Evolutionary conservation across 2,329 filamentous ascomycete species (phyloP).

Genomic region (Fusarium longipes): DNA sequence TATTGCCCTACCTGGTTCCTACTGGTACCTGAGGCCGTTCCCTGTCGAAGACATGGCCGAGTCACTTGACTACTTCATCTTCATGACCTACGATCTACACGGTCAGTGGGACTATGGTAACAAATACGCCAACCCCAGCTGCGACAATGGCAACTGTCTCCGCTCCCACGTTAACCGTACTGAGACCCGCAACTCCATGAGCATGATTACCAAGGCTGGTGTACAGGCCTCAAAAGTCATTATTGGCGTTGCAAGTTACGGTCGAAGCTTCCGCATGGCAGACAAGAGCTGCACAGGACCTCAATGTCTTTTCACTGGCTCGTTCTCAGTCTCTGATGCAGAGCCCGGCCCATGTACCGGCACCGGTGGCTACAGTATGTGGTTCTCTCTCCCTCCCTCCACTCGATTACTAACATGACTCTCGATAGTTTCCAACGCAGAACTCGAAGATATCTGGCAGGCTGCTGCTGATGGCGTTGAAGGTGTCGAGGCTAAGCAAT

Average conservation of each 20-base stretch:
- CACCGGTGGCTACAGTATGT: conserved; percentile 45
- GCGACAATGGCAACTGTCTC: conserved; percentile 49
- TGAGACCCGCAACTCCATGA: conserved; percentile 49
- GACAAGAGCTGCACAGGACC: conserved; percentile 43
- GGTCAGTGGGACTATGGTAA: conserved; percentile 51
- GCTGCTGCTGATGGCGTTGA: fast-evolving
- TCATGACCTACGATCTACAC: conserved; percentile 53
- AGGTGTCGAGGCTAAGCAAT: background rate
- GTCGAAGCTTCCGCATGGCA: conserved; percentile 50
- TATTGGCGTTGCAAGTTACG: conserved; percentile 50
- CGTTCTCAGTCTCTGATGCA: background rate
- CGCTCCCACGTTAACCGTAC: conserved; percentile 52
- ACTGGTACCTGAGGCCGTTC: conserved; percentile 51
- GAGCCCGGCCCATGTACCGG: conserved; percentile 20
- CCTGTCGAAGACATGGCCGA: conserved; percentile 45
- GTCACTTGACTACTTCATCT: conserved; percentile 51
- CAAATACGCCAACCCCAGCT: conserved; percentile 39
- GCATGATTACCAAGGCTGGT: conserved; percentile 52
- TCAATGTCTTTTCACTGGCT: conserved; percentile 44
- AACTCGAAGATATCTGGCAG: conserved; percentile 41
- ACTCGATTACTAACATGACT: background rate
- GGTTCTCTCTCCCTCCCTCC: background rate
- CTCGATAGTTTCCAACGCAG: conserved; percentile 20
- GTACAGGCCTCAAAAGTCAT: conserved; percentile 47
- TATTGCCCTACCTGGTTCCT: conserved; percentile 50